Conservation (phyloP, 1,284 basidiomycete genomes). For the Spongispora temasekensis region DNA sequence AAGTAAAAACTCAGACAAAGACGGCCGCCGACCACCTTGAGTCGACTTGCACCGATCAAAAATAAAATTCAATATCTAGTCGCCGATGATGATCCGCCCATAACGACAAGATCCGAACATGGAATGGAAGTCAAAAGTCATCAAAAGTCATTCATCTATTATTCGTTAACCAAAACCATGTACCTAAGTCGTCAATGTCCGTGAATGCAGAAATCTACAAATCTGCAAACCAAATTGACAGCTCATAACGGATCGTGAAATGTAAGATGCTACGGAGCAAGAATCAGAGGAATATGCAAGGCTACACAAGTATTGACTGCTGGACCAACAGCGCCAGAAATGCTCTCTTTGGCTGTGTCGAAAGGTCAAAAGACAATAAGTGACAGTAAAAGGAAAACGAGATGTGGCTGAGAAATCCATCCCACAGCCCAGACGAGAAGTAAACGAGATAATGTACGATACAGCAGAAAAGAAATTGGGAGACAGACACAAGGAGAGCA, state of each 20-base stretch:
- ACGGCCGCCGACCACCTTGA: too few species aligned
- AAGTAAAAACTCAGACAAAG: not conserved
- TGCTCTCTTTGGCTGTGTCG: constrained; percentile 29
- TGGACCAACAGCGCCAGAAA: constrained; percentile 32
- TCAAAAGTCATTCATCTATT: constrained; percentile 26
- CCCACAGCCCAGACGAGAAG: constrained; percentile 29
- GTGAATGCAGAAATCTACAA: constrained; percentile 33
- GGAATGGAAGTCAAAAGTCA: constrained; percentile 18
- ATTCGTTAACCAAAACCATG: constrained; percentile 26
- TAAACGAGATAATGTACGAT: constrained; percentile 34
- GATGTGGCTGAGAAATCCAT: constrained; percentile 35
- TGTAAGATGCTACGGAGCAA: constrained; percentile 19
- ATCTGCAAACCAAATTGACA: constrained; percentile 26
- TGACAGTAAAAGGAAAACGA: constrained; percentile 28
- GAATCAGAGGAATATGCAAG: constrained; percentile 31
- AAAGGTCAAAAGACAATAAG: constrained; percentile 36
- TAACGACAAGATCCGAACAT: constrained; percentile 3
- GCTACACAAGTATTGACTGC: constrained; percentile 33
- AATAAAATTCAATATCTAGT: not conserved
- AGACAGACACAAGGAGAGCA: constrained; percentile 30
- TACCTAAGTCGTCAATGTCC: constrained; percentile 20
- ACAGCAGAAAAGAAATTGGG: constrained; percentile 29
- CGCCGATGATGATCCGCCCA: constrained; percentile 17
- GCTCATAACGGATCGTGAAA: constrained; percentile 18
- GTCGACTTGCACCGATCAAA: constrained; percentile 1